Conservation (phyloP, 2,329 filamentous ascomycete genomes). For the Teratosphaeria nubilosa region DNA sequence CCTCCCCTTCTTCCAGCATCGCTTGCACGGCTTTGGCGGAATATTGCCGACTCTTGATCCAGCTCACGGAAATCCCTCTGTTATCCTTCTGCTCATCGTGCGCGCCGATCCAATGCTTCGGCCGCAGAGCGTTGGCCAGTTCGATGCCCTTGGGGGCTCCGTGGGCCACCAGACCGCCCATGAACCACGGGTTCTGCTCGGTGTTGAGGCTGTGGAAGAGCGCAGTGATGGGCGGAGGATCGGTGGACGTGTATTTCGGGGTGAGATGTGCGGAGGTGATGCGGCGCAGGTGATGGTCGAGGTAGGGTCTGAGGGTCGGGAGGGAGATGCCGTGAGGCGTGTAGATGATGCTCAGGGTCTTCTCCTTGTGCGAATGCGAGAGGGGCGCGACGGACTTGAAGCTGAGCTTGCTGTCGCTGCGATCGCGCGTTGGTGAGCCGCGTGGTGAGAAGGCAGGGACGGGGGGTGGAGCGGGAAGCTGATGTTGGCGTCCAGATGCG, state of each 20-base stretch:
- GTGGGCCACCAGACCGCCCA: slow-evolving; percentile 49
- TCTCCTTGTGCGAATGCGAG: slow-evolving; percentile 8
- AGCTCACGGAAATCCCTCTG: slow-evolving; percentile 41
- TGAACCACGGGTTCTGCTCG: slow-evolving; percentile 50
- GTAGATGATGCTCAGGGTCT: slow-evolving; percentile 51
- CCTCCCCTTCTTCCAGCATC: slow-evolving; percentile 20
- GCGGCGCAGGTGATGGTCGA: slow-evolving; percentile 45
- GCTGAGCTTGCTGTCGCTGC: slow-evolving; percentile 8
- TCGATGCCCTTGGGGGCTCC: slow-evolving; percentile 49
- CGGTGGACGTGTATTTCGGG: background rate
- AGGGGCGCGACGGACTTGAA: background rate
- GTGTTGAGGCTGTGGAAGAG: slow-evolving; percentile 56
- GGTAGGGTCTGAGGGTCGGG: slow-evolving; percentile 45
- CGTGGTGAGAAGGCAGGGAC: slow-evolving; percentile 50
- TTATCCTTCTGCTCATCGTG: slow-evolving; percentile 52
- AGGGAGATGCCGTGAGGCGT: slow-evolving; percentile 54
- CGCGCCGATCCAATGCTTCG: slow-evolving; percentile 50
- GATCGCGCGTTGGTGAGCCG: background rate
- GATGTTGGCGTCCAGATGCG: slow-evolving; percentile 51
- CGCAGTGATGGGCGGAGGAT: slow-evolving; percentile 42
- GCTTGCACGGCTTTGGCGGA: slow-evolving; percentile 36
- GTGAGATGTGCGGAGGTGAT: slow-evolving; percentile 36
- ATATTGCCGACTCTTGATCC: slow-evolving; percentile 41
- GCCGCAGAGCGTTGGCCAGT: slow-evolving; percentile 44
- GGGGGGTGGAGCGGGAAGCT: slow-evolving; percentile 56